Percentiles rank a stretch among this genome's conserved stretches.
Conservation (phyloP, 2,329 filamentous ascomycete species). For the Diaporthe velutina region DNA sequence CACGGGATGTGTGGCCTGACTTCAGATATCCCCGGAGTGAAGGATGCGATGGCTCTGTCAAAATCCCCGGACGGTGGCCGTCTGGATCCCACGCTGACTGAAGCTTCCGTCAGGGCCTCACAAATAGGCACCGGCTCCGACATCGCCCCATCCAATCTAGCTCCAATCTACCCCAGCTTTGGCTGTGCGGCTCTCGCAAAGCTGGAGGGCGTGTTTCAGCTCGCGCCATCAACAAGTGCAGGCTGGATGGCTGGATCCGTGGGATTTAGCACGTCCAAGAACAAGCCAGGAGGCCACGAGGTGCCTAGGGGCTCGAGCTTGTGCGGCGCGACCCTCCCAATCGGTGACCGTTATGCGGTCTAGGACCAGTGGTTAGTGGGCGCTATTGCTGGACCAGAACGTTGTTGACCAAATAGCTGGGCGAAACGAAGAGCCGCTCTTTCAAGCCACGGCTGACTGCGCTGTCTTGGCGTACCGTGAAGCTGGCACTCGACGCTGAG, state of each 20-base stretch:
- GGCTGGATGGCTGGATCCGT: conserved; percentile 2
- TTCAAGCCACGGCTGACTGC: conserved; percentile 18
- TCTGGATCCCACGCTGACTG: not conserved
- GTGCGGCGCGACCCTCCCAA: conserved; percentile 33
- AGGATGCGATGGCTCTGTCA: not conserved
- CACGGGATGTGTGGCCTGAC: not conserved
- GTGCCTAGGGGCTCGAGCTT: conserved; percentile 20
- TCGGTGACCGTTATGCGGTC: conserved; percentile 13
- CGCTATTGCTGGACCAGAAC: conserved; percentile 23
- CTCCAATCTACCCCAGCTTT: conserved; percentile 21
- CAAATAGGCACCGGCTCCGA: conserved; percentile 20
- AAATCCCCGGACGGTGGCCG: not conserved
- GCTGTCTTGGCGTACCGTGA: conserved; percentile 23
- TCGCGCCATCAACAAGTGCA: conserved; percentile 4
- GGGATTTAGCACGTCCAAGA: not conserved
- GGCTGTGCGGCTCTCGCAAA: conserved; percentile 13
- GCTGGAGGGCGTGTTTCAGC: conserved; percentile 7
- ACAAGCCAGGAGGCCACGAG: not conserved
- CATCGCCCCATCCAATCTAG: conserved; percentile 23
- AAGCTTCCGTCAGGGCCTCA: conserved; percentile 4
- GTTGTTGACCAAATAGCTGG: conserved; percentile 15
- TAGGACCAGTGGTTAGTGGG: not conserved
- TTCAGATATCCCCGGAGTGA: not conserved
- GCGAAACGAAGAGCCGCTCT: conserved; percentile 8
- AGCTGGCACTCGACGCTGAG: not conserved